Evolutionary conservation across 2,329 filamentous ascomycete genomes (phyloP).

Genomic region (Conoideocrella luteorostrata): DNA sequence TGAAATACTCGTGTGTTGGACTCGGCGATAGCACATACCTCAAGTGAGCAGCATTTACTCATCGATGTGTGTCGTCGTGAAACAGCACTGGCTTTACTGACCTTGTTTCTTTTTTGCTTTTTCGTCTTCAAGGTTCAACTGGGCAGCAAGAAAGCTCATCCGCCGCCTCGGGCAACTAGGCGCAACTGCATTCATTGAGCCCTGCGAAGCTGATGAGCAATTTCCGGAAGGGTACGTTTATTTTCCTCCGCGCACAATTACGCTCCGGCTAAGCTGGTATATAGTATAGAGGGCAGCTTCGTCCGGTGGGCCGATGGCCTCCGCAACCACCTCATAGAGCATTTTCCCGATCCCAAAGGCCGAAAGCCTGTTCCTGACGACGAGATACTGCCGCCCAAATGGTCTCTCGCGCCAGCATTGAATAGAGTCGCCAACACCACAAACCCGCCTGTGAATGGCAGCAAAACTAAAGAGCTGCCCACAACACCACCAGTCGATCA

Average conservation of each 20-base stretch:
- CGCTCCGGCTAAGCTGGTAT: no score
- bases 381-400: conserved; percentile 70
- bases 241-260: no score
- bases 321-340: conserved; percentile 56
- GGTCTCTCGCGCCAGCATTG: conserved; percentile 27
- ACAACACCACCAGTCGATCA: conserved; percentile 23
- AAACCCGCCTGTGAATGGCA: conserved; percentile 9
- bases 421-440: background rate
- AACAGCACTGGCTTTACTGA: no score
- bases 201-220: conserved; percentile 87
- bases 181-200: conserved; percentile 65
- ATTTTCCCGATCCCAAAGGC: conserved; percentile 63
- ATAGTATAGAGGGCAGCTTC: conserved; percentile 74
- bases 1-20: conserved; percentile 81
- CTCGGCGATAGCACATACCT: conserved; percentile 92
- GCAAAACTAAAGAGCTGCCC: conserved; percentile 9
- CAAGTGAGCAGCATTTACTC: conserved; percentile 50
- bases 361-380: conserved; percentile 66
- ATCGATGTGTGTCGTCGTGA: conserved; percentile 4
- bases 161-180: conserved; percentile 80
- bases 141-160: conserved; percentile 81
- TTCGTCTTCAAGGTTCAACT: conserved; percentile 66
- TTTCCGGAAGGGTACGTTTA: conserved; percentile 77
- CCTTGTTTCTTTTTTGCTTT: no score
- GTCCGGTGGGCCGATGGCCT: conserved; percentile 70